These are phyloP conservation scores for Rubia balearica DNA, from an alignment of 305 asterid species.

Conservation along the genomic window DNA sequence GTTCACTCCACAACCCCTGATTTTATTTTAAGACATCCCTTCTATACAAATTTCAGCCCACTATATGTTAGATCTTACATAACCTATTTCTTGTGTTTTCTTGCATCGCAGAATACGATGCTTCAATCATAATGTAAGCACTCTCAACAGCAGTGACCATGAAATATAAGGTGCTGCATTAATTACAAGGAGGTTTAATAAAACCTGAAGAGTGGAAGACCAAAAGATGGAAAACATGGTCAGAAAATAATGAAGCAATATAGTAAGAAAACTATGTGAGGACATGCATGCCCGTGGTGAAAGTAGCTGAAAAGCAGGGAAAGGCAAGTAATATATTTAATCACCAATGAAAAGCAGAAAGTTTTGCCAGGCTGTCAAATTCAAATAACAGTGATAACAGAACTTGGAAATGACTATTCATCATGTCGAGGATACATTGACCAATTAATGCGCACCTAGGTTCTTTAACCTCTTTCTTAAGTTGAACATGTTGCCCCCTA, in stretches of 20 bases:
- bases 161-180: background rate
- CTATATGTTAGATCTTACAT: background rate
- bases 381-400: background rate
- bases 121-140: background rate
- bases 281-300: background rate
- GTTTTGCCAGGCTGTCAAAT: background rate
- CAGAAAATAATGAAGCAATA: background rate
- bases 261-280: background rate
- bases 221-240: background rate
- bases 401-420: background rate
- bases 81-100: background rate
- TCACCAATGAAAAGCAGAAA: background rate
- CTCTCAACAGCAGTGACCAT: conserved; percentile 2
- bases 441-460: conserved; percentile 55
- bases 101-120: background rate
- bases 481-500: conserved; percentile 95
- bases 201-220: background rate
- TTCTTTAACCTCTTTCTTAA: conserved; percentile 73
- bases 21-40: too few relatives aligned
- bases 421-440: background rate
- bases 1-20: background rate
- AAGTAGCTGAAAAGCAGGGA: background rate
- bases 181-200: background rate
- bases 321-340: background rate
- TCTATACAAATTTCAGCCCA: background rate